A percentile compares a stretch with the other conserved stretches of the same genome.
These are phyloP conservation scores for Dioscorea cayenensis DNA, from an alignment of 116 monocot species.

Conservation along the genomic window DNA sequence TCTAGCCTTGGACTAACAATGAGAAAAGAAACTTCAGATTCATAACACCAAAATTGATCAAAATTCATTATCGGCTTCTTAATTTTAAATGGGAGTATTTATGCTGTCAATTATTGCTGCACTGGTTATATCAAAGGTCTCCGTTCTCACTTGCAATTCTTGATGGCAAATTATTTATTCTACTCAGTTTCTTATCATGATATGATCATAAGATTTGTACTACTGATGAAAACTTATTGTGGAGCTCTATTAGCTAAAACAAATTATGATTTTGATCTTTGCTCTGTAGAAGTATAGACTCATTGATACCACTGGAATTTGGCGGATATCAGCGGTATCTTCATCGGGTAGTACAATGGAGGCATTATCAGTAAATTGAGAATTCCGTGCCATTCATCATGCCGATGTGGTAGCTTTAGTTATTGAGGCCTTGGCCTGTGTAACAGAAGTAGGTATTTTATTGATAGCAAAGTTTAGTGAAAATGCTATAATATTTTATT, in stretches of 20 bases:
- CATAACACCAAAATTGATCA: background rate
- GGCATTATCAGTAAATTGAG: constrained; percentile 87
- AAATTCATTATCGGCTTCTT: background rate
- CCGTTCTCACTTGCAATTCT: no score
- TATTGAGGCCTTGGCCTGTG: constrained; percentile 86
- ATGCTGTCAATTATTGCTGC: no score
- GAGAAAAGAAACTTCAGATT: background rate
- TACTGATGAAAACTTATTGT: background rate
- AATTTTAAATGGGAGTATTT: background rate
- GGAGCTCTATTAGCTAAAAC: background rate
- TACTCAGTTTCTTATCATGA: background rate
- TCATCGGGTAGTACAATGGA: constrained; percentile 87
- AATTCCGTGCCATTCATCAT: constrained; percentile 79
- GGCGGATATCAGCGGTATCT: constrained; percentile 78
- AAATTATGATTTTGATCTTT: background rate
- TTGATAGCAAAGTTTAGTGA: background rate
- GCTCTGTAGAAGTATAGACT: constrained; percentile 70
- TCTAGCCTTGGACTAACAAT: background rate
- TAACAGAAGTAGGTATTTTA: constrained; percentile 87
- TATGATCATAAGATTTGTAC: background rate
- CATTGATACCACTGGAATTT: constrained; percentile 97
- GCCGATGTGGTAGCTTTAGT: constrained; percentile 96
- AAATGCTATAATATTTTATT: background rate
- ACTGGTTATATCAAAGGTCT: no score
- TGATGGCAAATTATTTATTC: no score